Base-by-base conservation (phyloP, 83 land plant species). In the Isoetes engelmannii region DNA sequence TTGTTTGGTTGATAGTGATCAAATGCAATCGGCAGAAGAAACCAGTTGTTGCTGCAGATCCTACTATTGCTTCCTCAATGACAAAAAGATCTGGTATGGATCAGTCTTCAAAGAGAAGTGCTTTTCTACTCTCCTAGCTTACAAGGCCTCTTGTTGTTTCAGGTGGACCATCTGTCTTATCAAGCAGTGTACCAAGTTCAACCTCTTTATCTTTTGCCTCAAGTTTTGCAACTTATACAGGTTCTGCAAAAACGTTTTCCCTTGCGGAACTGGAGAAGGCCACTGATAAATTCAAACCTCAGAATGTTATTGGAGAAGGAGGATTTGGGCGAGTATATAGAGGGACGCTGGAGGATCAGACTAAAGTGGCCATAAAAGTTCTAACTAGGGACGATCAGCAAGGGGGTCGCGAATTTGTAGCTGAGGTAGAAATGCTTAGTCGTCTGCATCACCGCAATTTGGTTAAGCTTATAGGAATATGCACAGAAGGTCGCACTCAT, bases 341-440 rank as follows among this genome's bases (percentile, higher is more conserved):
- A 41, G 92, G 92, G 15, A 66, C 58, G 45, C 76, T 89, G 59
- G 90, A 89, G 61, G 85, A 86, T 62, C 84, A 87, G 48, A 71
- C 56, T 19, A 68, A 75, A 45, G 85, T 89, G 65, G 92, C 92
- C 19, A 87, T 89, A 45, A 89, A 89, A 74, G 81, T 89, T 56
- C 85, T 86, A 43, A 86, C 83, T 68, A 80, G 85, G 73, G 85
- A 81, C 72, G 72, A 80, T 53, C 87, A 82, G 17, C 84, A 78
- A 48, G 92, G 90, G 50, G 75, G 79, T 46, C 87, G 87, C 10
- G 92, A 89, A 56, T 89, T 86, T 63, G 69, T 86, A 65, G 89
- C 92, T 4, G 92, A 89, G 68, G 82, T 86, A 57, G 92, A 89
- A 75, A 86, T 89, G 92, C 85, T 89, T 60, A 80, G 92, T 72